Evolutionary conservation across 768 basidiomycete species (phyloP), one percentile per base, ranked within the genome.

Genomic region (Mycena metata): DNA sequence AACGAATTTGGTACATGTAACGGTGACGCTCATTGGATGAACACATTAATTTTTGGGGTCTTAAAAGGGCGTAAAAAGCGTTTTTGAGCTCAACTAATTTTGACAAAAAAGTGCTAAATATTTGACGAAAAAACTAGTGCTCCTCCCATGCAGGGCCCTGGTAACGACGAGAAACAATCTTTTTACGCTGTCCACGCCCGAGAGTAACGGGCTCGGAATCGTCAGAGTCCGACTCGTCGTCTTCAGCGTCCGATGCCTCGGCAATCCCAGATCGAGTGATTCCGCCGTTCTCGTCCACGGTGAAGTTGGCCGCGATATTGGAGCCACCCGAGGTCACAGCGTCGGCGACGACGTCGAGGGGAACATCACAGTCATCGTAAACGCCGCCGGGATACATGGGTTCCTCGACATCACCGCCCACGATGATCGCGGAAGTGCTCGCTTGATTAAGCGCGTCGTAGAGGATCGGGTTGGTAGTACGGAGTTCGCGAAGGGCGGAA

Each of bases 331-430:
- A 66, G 21, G 15, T 1, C 19, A 66, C 41, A 39, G 46, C 42
- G 12, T 16, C 52, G 7, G 35, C 21, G 11, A 69, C 23, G 17
- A 69, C 64, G 8, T 59, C 69, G 12, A 62, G 54, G 16, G 64
- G 69, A 12, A 64, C 39, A n/a, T 69, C 69, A 19, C 59, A 66
- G 52, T 69, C 69, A 36, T 66, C 69, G 13, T 61, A 55, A 3
- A 61, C 52, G 13, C 49, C 60, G 2, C 13, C 3, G 30, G n/a
- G n/a, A n/a, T 59, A 42, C 12, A 23, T 16, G 43, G 36, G 54
- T 1, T 58, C 46, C 15, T 13, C 52, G 6, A 45, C 36, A 12
- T 45, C 60, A 0, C 41, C 54, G 23, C 16, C 47, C 0, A 35
- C 26, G 21, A 43, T 39, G 7, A 19, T 5, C 30, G 19, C 21